Conservation (phyloP, 352 stramenopile genomes). For the Pythium biforme region DNA sequence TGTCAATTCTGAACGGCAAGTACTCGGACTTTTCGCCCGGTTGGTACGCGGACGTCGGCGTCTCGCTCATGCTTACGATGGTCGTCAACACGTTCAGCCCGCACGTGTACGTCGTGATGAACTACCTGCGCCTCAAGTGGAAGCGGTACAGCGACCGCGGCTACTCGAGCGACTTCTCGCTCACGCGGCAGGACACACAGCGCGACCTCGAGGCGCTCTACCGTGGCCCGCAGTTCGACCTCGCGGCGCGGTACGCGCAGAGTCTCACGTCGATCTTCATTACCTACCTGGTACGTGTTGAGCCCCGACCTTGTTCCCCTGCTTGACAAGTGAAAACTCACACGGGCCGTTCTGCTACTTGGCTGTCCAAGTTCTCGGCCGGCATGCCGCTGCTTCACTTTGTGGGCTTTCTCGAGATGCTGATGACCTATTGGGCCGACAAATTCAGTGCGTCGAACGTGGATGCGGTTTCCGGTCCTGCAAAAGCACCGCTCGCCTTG, state of each 20-base stretch:
- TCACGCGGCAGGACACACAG: slow-evolving; percentile 76
- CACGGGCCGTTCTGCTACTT: too few species aligned
- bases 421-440: slow-evolving; percentile 84
- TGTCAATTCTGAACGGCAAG: slow-evolving; percentile 64
- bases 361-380: slow-evolving; percentile 55
- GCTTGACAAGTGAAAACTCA: too few species aligned
- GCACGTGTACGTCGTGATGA: slow-evolving; percentile 58
- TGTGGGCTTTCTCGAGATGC: slow-evolving; percentile 66
- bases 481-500: too few species aligned
- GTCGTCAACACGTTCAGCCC: slow-evolving; percentile 77
- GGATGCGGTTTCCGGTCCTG: too few species aligned
- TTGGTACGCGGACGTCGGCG: slow-evolving; percentile 81
- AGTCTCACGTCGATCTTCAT: slow-evolving; percentile 84
- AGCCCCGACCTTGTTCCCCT: too few species aligned
- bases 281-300: slow-evolving; percentile 59
- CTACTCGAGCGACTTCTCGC: slow-evolving; percentile 61
- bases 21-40: slow-evolving; percentile 73
- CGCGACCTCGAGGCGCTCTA: slow-evolving; percentile 79
- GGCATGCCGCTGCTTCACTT: slow-evolving; percentile 79
- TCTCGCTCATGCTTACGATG: slow-evolving; percentile 83
- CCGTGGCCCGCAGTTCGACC: slow-evolving; percentile 73
- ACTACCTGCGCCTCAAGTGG: slow-evolving; percentile 51
- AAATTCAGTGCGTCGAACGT: slow-evolving; percentile 79
- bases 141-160: slow-evolving; percentile 59
- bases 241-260: slow-evolving; percentile 67